Base-by-base conservation (phyloP, 805 yeast species). In the Brettanomyces anomalus region DNA sequence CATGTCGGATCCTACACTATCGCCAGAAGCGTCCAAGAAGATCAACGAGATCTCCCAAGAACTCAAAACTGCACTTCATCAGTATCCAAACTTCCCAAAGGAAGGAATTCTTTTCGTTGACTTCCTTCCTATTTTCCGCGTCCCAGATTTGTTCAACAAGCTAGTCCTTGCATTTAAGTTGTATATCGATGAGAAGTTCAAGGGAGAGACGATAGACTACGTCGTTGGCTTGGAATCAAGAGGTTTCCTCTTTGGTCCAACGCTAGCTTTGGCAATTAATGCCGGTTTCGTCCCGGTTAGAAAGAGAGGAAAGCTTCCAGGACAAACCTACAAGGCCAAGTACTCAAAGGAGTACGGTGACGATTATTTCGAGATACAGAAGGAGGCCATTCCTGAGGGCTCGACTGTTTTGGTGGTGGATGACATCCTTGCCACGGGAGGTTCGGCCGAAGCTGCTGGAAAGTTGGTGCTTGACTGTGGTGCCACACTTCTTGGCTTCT, bases 341-440 rank as follows among this genome's bases (percentile, higher is more conserved):
- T 93, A 80, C 70, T 66, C 72, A 55, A 93, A 93, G 71, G 99
- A 93, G 66, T 93, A 93, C 66, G 98, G 97, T 58, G 67, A 71
- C 47, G 99, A 93, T 66, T 74, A 68, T 42, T 87, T 93, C 60
- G 95, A 88, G 63, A 79, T 93, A 65, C 98, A 93, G 70, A 70
- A 72, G 49, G 89, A 76, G 43, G 78, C 90, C 32, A 78, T 93
- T 51, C 82, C 86, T 50, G 72, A 73, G 48, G 94, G 90, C 33
- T 75, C 95, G 39, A 84, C 74, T 45, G 93, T 93, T 24, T 68
- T 90, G 33, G 74, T 93, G 50, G 94, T 93, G 33, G 99, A 93
- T 65, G 99, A 93, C 59, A 88, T 93, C 56, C 83, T 93, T 61
- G 98, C 98, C 40, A 93, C 98, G 33, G 97, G 97, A 49, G 99